Percentiles rank a stretch among this genome's conserved stretches.
Conservation (phyloP, 2,329 filamentous ascomycete genomes). For the Fusarium hostae region DNA sequence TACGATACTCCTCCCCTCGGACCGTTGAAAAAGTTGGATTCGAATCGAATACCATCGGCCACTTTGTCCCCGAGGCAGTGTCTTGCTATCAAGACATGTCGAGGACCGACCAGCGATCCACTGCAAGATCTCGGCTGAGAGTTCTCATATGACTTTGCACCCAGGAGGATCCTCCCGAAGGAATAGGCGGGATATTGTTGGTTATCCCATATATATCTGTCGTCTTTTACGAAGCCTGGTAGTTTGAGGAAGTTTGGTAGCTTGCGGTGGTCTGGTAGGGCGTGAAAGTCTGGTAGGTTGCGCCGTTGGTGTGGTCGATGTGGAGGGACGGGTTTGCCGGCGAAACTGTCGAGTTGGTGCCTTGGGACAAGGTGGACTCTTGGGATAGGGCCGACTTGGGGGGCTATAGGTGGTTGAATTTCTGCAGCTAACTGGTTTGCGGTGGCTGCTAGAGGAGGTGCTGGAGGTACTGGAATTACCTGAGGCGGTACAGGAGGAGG, state of each 20-base stretch:
- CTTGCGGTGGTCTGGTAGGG: neutral
- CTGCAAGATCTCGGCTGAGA: neutral
- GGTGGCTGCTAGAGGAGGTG: neutral
- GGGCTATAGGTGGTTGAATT: fast-evolving
- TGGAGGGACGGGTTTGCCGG: neutral
- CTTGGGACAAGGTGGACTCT: neutral
- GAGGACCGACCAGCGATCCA: constrained; percentile 10
- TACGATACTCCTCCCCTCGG: neutral
- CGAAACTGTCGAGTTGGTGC: neutral
- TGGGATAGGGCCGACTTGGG: neutral
- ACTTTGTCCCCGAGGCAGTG: neutral
- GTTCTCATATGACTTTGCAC: neutral
- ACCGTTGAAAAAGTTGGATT: neutral
- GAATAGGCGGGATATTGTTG: constrained; percentile 13
- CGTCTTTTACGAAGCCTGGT: neutral
- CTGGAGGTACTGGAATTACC: too few species aligned
- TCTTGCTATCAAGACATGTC: constrained; percentile 9
- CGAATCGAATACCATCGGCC: neutral
- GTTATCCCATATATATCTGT: neutral
- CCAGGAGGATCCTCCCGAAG: neutral
- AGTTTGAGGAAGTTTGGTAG: too few species aligned
- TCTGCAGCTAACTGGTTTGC: neutral
- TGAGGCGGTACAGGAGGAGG: neutral
- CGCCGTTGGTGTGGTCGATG: neutral
- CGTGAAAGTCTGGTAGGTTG: neutral